Evolutionary conservation across 441 rosid species (phyloP).

Genomic region (Populus hybrid): DNA sequence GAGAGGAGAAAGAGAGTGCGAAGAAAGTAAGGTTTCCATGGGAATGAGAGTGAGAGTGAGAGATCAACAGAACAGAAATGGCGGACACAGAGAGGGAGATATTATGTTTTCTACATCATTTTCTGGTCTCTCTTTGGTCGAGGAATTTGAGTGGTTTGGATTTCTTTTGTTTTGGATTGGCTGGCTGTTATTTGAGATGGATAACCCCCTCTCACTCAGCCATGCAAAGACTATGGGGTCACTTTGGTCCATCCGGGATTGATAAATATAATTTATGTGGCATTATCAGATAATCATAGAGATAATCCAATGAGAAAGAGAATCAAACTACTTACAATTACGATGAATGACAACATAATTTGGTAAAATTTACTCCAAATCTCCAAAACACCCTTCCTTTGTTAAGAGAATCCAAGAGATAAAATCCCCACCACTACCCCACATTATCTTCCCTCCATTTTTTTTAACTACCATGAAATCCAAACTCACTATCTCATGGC

Average conservation of each 20-base stretch:
- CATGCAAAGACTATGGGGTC: conserved; percentile 24
- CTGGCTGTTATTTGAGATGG: conserved; percentile 36
- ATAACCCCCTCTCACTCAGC: conserved; percentile 38
- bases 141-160: conserved; percentile 41
- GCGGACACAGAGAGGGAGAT: background rate
- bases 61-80: conserved; percentile 16
- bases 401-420: background rate
- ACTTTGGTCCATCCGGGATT: conserved; percentile 19
- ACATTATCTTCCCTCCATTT: conserved; percentile 41
- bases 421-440: conserved; percentile 20
- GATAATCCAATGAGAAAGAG: background rate
- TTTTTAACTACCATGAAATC: conserved; percentile 36
- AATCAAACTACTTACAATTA: too few species aligned
- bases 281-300: background rate
- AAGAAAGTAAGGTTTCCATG: conserved; percentile 83
- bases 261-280: background rate
- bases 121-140: conserved; percentile 17
- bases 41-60: conserved; percentile 16
- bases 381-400: background rate
- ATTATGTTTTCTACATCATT: conserved; percentile 9
- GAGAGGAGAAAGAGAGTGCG: conserved; percentile 52
- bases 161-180: conserved; percentile 41
- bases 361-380: background rate
- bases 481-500: conserved; percentile 54
- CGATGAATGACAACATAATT: too few species aligned